Conservation (phyloP, 164 flowering plant species). For the Sedum album region DNA sequence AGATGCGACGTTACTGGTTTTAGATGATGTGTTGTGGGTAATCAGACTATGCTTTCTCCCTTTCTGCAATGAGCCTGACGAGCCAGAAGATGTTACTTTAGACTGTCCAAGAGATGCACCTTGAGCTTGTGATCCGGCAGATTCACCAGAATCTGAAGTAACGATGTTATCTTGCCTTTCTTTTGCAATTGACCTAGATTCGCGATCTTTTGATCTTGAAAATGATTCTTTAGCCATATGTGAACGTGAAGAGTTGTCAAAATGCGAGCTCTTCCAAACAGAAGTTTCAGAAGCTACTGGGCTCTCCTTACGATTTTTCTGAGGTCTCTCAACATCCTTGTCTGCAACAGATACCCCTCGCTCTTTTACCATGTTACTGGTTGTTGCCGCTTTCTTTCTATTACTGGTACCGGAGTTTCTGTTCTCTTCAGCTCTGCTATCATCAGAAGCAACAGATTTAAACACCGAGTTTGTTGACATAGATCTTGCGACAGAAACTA, state of each 20-base stretch:
- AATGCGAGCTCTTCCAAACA: slow-evolving; percentile 31
- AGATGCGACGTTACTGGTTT: slow-evolving; percentile 27
- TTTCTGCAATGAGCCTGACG: slow-evolving; percentile 29
- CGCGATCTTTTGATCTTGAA: slow-evolving; percentile 47
- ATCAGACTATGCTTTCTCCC: slow-evolving; percentile 45
- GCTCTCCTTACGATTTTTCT: slow-evolving; percentile 34
- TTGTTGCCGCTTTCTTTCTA: slow-evolving; percentile 27
- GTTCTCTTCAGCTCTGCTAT: slow-evolving; percentile 21
- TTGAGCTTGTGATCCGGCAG: slow-evolving; percentile 30
- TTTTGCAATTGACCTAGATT: slow-evolving; percentile 35
- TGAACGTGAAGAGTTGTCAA: slow-evolving; percentile 28
- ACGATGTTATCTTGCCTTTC: slow-evolving; percentile 19
- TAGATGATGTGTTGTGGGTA: slow-evolving; percentile 33
- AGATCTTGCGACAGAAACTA: slow-evolving; percentile 35
- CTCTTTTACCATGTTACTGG: slow-evolving; percentile 31
- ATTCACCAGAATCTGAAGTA: slow-evolving; percentile 32
- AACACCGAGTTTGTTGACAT: slow-evolving; percentile 22
- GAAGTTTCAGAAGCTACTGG: slow-evolving; percentile 30
- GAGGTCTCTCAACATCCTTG: slow-evolving; percentile 30
- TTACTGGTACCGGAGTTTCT: slow-evolving; percentile 18
- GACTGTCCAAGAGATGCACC: slow-evolving; percentile 30
- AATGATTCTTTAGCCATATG: slow-evolving; percentile 26
- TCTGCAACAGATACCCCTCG: slow-evolving; percentile 15
- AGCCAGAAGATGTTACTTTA: slow-evolving; percentile 31
- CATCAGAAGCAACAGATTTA: slow-evolving; percentile 31